These are phyloP conservation scores for Houttuynia cordata DNA, from an alignment of 164 flowering plant species.

Conservation along the genomic window DNA sequence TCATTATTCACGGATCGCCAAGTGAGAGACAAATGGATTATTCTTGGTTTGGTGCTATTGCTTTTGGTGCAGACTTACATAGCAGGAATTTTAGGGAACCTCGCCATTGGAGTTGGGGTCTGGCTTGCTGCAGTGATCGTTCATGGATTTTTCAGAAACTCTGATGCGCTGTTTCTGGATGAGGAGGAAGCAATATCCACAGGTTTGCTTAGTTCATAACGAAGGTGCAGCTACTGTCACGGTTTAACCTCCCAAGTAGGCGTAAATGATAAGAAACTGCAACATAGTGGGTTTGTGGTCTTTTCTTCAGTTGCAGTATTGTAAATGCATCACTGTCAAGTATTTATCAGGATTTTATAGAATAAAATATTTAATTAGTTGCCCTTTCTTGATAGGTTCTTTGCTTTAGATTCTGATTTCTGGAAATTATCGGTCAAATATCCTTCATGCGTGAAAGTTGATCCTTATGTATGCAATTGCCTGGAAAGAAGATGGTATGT, in stretches of 20 bases:
- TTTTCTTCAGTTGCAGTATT: too few relatives aligned
- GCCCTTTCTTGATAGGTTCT: too few relatives aligned
- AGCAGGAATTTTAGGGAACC: not conserved
- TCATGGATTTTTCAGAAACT: conserved; percentile 8
- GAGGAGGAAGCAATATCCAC: not conserved
- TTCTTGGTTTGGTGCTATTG: not conserved
- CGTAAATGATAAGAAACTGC: too few relatives aligned
- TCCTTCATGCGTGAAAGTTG: not conserved
- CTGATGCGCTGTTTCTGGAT: not conserved
- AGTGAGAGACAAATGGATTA: not conserved
- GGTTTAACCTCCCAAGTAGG: too few relatives aligned
- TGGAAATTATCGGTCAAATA: not conserved
- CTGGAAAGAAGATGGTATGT: too few relatives aligned
- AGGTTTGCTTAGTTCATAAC: conserved; percentile 4
- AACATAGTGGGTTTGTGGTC: too few relatives aligned
- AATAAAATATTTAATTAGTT: too few relatives aligned
- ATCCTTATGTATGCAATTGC: too few relatives aligned
- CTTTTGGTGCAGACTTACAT: not conserved
- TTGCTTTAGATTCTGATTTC: too few relatives aligned
- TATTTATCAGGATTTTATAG: too few relatives aligned
- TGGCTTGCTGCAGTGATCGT: not conserved
- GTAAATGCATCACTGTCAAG: too few relatives aligned
- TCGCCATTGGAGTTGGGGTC: not conserved
- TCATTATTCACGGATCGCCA: not conserved
- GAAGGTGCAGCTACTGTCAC: not conserved